These are phyloP conservation scores for Bruguiera hainesii DNA, from an alignment of 441 rosid species.

Conservation along the genomic window DNA sequence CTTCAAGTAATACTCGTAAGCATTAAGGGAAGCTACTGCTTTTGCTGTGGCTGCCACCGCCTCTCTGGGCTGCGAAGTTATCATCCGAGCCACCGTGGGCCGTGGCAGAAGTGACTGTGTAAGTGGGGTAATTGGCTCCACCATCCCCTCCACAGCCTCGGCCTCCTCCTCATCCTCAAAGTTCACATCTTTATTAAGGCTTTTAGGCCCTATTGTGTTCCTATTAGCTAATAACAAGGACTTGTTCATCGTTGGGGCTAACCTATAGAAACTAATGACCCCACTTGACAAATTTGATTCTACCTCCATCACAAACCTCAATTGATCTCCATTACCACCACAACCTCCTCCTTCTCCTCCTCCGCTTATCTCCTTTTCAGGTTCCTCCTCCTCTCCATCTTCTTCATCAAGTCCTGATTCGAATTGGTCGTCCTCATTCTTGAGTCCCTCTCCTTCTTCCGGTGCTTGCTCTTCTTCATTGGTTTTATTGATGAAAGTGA, in stretches of 20 bases:
- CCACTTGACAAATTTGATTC: slow-evolving; percentile 33
- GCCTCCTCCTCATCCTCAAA: slow-evolving; percentile 15
- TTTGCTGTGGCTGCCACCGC: slow-evolving; percentile 17
- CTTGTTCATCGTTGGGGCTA: slow-evolving; percentile 47
- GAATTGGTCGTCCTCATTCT: slow-evolving; percentile 17
- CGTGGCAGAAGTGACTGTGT: slow-evolving; percentile 58
- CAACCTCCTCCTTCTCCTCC: neutral
- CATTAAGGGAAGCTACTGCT: slow-evolving; percentile 43
- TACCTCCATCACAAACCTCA: slow-evolving; percentile 26
- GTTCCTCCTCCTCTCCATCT: slow-evolving; percentile 22
- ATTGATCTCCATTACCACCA: slow-evolving; percentile 13
- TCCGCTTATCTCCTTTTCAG: slow-evolving; percentile 14
- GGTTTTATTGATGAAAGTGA: slow-evolving; percentile 37
- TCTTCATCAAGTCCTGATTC: slow-evolving; percentile 27
- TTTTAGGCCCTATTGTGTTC: slow-evolving; percentile 43
- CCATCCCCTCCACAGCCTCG: slow-evolving; percentile 12
- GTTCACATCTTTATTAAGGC: slow-evolving; percentile 26
- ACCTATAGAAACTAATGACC: slow-evolving; percentile 40
- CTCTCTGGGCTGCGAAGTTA: slow-evolving; percentile 26
- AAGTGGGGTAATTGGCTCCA: slow-evolving; percentile 20
- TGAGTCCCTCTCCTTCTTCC: slow-evolving; percentile 3
- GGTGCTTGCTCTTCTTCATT: slow-evolving; percentile 16
- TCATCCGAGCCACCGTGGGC: slow-evolving; percentile 38
- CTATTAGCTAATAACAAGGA: slow-evolving; percentile 39
- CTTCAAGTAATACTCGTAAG: slow-evolving; percentile 62